Evolutionary conservation across 2,329 filamentous ascomycete species (phyloP), one percentile per base, ranked within the genome.

Genomic region (Colletotrichum sublineola): DNA sequence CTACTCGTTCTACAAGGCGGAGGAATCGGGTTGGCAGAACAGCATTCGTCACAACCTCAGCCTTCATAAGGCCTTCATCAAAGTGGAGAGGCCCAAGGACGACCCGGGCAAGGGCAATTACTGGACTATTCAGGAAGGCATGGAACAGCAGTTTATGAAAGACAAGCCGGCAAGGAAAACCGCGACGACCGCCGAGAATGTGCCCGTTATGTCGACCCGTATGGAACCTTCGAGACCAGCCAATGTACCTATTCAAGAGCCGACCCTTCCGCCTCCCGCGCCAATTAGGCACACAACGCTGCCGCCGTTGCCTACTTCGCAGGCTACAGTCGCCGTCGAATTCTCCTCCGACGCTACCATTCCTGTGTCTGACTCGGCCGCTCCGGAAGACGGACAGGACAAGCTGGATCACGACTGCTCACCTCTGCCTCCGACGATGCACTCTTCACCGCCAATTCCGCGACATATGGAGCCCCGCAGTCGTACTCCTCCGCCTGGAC

Each of bases 31-130:
- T 74, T 99, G 96, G 96, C 96, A 98, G 83, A 99, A 99, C 82
- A 98, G 96, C 84, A 99, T 99, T 81, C 93, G 96, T 44, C 96
- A 99, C 83, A 99, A 99, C 77, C 90, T 99, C 44, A 98, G 95
- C 79, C 87, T 99, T 56, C 97, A 98, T 87, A 98, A 98, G 84
- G 94, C 94, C 58, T 98, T 98, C 79, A 91, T 95, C 80, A 98
- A 98, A 84, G 93, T 97, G 79, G 95, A 98, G 82, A 90, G 96
- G 71, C 95, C 95, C 69, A 98, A 98, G 86, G 95, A 98, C 79
- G 96, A 98, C 78, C 95, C 96, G 3, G 96, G 96, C 77, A 98
- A 98, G 83, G 96, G 96, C 55, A 96, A 97, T 82, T 98, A 98
- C 84, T 98, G 96, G 96, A 90, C 91, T 55, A 97, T 99, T 78